These are phyloP conservation scores for Aphanomyces cochlioides DNA, from an alignment of 352 stramenopile species.

Conservation along the genomic window DNA sequence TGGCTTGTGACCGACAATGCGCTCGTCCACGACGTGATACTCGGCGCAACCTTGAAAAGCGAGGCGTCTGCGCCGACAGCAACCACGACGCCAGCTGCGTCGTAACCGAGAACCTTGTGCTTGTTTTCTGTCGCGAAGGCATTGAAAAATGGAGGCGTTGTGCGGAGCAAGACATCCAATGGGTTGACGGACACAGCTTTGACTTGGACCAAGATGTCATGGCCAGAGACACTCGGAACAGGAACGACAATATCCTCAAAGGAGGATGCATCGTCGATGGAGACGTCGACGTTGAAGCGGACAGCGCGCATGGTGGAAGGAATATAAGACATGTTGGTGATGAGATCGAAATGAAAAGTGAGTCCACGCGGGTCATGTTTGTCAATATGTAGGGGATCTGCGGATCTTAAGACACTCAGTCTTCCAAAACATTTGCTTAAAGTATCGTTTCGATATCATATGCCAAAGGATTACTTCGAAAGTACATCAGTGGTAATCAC, in stretches of 20 bases:
- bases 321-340: not conserved
- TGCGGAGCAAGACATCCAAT: not conserved
- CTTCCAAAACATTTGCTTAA: too few species aligned
- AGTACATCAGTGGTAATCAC: too few species aligned
- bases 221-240: not conserved
- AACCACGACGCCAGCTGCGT: slow-evolving; percentile 20
- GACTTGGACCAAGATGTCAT: not conserved
- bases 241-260: not conserved
- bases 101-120: slow-evolving; percentile 7
- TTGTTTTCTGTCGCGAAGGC: not conserved
- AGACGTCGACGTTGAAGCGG: not conserved
- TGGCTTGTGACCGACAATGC: slow-evolving; percentile 2
- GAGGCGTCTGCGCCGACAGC: not conserved
- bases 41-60: slow-evolving; percentile 6
- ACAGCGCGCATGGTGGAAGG: not conserved
- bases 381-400: too few species aligned
- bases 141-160: not conserved
- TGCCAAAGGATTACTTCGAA: too few species aligned
- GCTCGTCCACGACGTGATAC: not conserved
- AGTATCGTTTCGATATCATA: too few species aligned
- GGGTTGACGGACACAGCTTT: not conserved
- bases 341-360: not conserved
- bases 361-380: too few species aligned
- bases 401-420: too few species aligned
- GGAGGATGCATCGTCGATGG: not conserved